Percentiles rank a stretch among this genome's conserved stretches.
These are phyloP conservation scores for Colletotrichum nymphaeae DNA, from an alignment of 2,329 filamentous ascomycete species.

Conservation along the genomic window DNA sequence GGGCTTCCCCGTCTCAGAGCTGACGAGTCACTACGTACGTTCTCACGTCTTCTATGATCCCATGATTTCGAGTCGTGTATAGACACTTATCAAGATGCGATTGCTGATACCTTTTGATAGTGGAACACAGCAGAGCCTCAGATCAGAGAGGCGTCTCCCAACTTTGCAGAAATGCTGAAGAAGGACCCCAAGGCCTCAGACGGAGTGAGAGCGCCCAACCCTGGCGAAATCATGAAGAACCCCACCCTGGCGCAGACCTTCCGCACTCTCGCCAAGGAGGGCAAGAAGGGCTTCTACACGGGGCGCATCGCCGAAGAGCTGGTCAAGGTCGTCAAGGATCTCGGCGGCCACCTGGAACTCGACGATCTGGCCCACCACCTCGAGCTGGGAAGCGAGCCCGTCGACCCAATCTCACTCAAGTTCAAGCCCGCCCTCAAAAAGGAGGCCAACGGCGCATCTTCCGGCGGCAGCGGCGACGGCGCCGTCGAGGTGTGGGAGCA, in stretches of 20 bases:
- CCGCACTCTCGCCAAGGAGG: conserved; percentile 79
- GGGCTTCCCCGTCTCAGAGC: conserved; percentile 89
- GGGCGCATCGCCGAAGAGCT: conserved; percentile 86
- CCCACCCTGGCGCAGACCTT: conserved; percentile 86
- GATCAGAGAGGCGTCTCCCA: conserved; percentile 82
- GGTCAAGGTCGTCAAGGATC: conserved; percentile 79
- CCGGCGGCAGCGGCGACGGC: conserved; percentile 34
- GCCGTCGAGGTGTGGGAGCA: conserved; percentile 91
- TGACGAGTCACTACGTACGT: conserved; percentile 76
- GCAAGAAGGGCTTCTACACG: conserved; percentile 91
- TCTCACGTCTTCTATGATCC: too few relatives aligned
- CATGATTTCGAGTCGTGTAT: too few relatives aligned
- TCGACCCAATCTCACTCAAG: conserved; percentile 85
- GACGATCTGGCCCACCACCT: conserved; percentile 86
- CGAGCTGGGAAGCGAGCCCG: conserved; percentile 75
- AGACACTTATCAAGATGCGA: neutral
- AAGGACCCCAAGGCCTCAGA: conserved; percentile 73
- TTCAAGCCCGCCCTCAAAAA: conserved; percentile 59
- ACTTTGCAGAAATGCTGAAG: conserved; percentile 89
- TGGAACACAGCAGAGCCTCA: conserved; percentile 75
- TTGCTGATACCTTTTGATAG: conserved; percentile 54
- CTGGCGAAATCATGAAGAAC: conserved; percentile 92
- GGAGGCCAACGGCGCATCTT: neutral
- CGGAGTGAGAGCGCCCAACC: conserved; percentile 78
- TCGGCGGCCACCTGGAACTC: conserved; percentile 81